phyloP scores from a whole-genome alignment of 768 basidiomycete genomes.

The Mycena kentingensis region DNA sequence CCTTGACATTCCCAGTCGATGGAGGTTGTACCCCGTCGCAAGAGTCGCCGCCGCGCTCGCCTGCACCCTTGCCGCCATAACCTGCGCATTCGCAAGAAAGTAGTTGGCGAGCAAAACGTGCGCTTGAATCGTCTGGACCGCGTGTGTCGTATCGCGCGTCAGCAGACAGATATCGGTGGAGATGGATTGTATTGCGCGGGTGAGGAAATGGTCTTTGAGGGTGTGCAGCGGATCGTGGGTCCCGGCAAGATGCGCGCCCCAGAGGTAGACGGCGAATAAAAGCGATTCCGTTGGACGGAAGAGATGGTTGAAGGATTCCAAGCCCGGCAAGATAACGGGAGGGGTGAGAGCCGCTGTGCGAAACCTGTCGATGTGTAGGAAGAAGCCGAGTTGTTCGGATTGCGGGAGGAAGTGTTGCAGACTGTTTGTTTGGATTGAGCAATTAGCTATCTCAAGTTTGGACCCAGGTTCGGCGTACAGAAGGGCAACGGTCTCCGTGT shows the following conservation, averaged over 20 bases:
- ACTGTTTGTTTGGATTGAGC: not conserved
- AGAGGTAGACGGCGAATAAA: conserved; percentile 8
- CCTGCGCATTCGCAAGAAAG: not conserved
- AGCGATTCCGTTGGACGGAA: conserved; percentile 6
- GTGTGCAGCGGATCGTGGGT: not conserved
- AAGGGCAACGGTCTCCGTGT: not conserved
- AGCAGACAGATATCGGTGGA: not conserved
- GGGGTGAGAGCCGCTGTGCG: conserved; percentile 1
- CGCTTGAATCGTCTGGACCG: conserved; percentile 7
- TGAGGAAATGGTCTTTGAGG: not conserved
- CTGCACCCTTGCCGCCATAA: conserved; percentile 2
- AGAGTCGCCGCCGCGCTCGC: conserved; percentile 6
- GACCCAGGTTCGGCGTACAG: no score
- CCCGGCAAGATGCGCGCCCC: conserved; percentile 6
- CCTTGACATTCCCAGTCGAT: not conserved
- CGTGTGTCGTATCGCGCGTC: not conserved
- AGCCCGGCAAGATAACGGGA: not conserved
- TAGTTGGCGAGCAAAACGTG: conserved; percentile 11
- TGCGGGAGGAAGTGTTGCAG: conserved; percentile 4
- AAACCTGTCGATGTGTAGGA: conserved; percentile 8
- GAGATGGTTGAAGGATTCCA: not conserved
- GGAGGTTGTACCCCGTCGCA: conserved; percentile 1
- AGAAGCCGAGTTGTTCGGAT: conserved; percentile 4
- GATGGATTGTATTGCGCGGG: not conserved
- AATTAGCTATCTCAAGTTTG: no score